Percentiles rank a stretch among this genome's conserved stretches.
Evolutionary conservation across 164 flowering plant species (phyloP).

Genomic region (Cinnamomum micranthum): DNA sequence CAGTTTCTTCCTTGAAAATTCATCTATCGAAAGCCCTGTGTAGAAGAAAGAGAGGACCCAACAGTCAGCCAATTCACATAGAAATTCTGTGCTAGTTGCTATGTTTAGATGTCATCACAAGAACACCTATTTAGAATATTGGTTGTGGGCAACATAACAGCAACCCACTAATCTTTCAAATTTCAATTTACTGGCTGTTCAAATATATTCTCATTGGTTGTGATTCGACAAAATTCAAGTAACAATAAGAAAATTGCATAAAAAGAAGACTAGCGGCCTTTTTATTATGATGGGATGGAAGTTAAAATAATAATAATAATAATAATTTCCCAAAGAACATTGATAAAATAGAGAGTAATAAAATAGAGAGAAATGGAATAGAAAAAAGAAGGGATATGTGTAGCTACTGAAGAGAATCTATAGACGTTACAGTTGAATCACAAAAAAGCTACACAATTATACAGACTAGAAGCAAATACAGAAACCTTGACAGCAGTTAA

Average conservation of each 20-base stretch:
- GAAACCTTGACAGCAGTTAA: background rate
- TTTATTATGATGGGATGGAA: background rate
- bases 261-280: background rate
- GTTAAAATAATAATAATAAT: background rate
- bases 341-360: background rate
- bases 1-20: slow-evolving; percentile 85
- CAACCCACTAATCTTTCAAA: background rate
- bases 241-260: background rate
- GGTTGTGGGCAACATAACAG: background rate
- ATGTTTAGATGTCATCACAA: background rate
- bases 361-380: background rate
- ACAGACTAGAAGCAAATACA: background rate
- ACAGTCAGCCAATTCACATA: background rate
- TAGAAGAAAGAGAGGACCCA: background rate
- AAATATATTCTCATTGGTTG: background rate
- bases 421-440: background rate
- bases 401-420: background rate
- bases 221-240: background rate
- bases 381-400: background rate
- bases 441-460: background rate
- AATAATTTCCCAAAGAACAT: background rate
- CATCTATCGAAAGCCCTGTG: slow-evolving; percentile 75
- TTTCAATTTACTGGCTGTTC: background rate
- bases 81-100: background rate
- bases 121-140: background rate